phyloP scores from a whole-genome alignment of 164 flowering plant genomes.

The Chloranthus sessilifolius region DNA sequence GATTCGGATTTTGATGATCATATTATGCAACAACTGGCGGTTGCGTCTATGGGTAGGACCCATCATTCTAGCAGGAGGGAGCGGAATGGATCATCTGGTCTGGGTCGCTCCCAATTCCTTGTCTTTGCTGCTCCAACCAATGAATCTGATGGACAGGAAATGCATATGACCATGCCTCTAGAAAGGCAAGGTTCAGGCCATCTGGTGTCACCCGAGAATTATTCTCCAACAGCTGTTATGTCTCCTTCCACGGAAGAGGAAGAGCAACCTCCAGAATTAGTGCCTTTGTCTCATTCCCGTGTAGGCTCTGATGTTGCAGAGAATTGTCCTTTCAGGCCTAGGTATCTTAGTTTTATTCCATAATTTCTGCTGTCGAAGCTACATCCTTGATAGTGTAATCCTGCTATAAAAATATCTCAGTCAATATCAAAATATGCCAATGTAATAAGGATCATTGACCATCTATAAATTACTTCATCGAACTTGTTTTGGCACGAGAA shows the following conservation, averaged over 20 bases:
- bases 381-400: not conserved
- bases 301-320: slow-evolving; percentile 12
- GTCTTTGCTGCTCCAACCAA: slow-evolving; percentile 26
- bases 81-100: slow-evolving; percentile 34
- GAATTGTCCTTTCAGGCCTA: slow-evolving; percentile 16
- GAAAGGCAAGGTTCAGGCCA: slow-evolving; percentile 14
- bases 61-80: slow-evolving; percentile 40
- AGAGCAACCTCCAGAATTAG: slow-evolving; percentile 16
- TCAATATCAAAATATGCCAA: too few relatives aligned
- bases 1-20: slow-evolving; percentile 52
- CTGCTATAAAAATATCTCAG: too few relatives aligned
- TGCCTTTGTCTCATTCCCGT: slow-evolving; percentile 11
- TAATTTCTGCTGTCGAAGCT: not conserved
- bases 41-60: slow-evolving; percentile 35
- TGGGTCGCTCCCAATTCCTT: slow-evolving; percentile 27
- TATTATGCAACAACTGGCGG: slow-evolving; percentile 56
- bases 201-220: slow-evolving; percentile 15
- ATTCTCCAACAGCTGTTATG: slow-evolving; percentile 19
- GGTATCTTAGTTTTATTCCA: slow-evolving; percentile 19
- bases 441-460: too few relatives aligned
- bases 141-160: slow-evolving; percentile 17
- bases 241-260: slow-evolving; percentile 11
- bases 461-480: too few relatives aligned
- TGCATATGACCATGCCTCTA: slow-evolving; percentile 9
- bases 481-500: too few relatives aligned